Percentiles rank a stretch among this genome's conserved stretches.
Conservation (phyloP, 768 basidiomycete genomes). For the Auriculariales sp. region DNA sequence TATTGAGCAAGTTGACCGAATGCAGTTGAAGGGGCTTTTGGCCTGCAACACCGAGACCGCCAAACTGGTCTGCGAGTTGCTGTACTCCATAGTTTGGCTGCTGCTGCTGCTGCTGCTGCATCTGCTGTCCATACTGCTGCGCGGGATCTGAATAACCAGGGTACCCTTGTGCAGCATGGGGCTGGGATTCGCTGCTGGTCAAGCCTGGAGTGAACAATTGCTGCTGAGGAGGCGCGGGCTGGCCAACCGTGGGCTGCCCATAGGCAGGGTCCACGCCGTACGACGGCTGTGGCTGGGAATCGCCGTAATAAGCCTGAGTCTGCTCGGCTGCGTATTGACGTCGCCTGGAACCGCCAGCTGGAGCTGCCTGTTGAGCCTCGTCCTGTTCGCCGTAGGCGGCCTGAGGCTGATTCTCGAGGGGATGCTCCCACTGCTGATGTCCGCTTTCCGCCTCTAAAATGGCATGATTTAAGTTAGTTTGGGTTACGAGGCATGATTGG, state of each 20-base stretch:
- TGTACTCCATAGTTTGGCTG: slow-evolving; percentile 29
- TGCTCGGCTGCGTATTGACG: slow-evolving; percentile 93
- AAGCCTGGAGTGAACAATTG: slow-evolving; percentile 83
- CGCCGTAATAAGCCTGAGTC: slow-evolving; percentile 71
- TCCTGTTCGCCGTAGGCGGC: slow-evolving; percentile 33
- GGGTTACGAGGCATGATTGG: too few relatives aligned
- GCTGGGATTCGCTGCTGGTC: slow-evolving; percentile 37
- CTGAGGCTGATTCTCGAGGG: slow-evolving; percentile 27
- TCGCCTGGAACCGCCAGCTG: slow-evolving; percentile 38
- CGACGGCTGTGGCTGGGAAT: slow-evolving; percentile 26
- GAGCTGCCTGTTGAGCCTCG: slow-evolving; percentile 16
- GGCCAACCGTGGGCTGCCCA: slow-evolving; percentile 1
- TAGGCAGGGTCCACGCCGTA: slow-evolving; percentile 25
- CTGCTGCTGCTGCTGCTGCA: slow-evolving; percentile 37
- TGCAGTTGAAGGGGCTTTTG: slow-evolving; percentile 68
- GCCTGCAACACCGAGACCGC: slow-evolving; percentile 29
- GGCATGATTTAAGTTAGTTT: too few relatives aligned
- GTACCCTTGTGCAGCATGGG: too few relatives aligned
- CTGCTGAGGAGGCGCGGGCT: neutral
- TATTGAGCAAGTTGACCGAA: slow-evolving; percentile 78
- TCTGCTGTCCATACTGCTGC: too few relatives aligned
- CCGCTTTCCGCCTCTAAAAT: slow-evolving; percentile 68
- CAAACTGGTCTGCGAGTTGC: slow-evolving; percentile 72
- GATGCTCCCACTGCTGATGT: slow-evolving; percentile 82
- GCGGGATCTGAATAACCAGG: too few relatives aligned